A percentile compares a stretch with the other conserved stretches of the same genome.
These are phyloP conservation scores for Entoloma clypeatum DNA, from an alignment of 1,284 basidiomycete species.

Conservation along the genomic window DNA sequence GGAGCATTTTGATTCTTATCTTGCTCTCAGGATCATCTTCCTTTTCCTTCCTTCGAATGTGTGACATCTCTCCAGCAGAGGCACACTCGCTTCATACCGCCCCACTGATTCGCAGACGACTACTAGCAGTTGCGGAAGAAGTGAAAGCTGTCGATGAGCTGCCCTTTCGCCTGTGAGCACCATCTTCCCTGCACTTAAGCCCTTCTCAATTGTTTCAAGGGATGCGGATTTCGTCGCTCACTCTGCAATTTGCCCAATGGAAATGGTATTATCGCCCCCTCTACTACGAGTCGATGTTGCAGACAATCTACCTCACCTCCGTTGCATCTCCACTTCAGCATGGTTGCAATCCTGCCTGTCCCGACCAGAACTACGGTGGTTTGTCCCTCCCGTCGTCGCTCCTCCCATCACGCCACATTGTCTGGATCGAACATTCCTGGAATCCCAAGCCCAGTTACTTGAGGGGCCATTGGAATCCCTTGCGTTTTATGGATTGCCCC, in stretches of 20 bases:
- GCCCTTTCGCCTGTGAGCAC: slow-evolving; percentile 46
- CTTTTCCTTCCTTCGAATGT: slow-evolving; percentile 78
- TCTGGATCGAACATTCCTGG: slow-evolving; percentile 77
- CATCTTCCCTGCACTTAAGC: slow-evolving; percentile 1
- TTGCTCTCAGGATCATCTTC: slow-evolving; percentile 37
- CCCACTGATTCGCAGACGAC: slow-evolving; percentile 51
- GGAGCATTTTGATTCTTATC: slow-evolving; percentile 8
- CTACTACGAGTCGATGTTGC: slow-evolving; percentile 39
- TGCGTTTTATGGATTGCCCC: slow-evolving; percentile 84
- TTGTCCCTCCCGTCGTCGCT: slow-evolving; percentile 79
- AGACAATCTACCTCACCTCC: slow-evolving; percentile 51
- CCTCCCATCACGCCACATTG: slow-evolving; percentile 78
- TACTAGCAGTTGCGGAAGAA: slow-evolving; percentile 49
- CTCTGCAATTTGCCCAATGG: slow-evolving; percentile 29
- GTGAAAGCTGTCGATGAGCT: slow-evolving; percentile 37
- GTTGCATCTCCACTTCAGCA: slow-evolving; percentile 55
- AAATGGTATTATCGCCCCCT: slow-evolving; percentile 27
- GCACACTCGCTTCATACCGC: slow-evolving; percentile 58
- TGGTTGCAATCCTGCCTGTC: slow-evolving; percentile 82
- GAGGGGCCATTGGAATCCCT: slow-evolving; percentile 72
- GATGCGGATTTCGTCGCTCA: slow-evolving; percentile 58
- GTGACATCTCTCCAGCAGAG: slow-evolving; percentile 61
- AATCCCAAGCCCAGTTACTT: slow-evolving; percentile 58
- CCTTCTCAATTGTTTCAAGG: slow-evolving; percentile 31
- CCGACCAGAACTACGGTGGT: slow-evolving; percentile 76